These are phyloP conservation scores for Rubia tinctorum DNA, from an alignment of 305 asterid genomes.

Conservation along the genomic window DNA sequence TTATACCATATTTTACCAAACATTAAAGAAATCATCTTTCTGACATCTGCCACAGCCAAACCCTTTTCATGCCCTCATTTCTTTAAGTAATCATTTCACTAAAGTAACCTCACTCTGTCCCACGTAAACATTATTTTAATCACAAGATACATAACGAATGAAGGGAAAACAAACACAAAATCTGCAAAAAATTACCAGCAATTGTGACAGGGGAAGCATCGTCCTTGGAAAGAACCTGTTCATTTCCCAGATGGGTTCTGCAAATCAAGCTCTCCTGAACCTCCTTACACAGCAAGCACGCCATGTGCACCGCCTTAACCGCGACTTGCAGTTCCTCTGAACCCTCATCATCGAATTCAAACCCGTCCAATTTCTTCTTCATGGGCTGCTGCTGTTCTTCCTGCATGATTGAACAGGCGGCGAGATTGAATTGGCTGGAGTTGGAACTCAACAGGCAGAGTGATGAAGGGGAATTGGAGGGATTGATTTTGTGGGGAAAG, in stretches of 20 bases:
- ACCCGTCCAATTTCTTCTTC: slow-evolving; percentile 20
- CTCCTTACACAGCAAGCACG: slow-evolving; percentile 59
- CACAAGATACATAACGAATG: background rate
- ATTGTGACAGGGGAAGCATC: slow-evolving; percentile 75
- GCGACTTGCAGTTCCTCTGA: slow-evolving; percentile 60
- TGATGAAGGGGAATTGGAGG: slow-evolving; percentile 14
- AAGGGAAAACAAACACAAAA: background rate
- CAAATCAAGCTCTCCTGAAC: slow-evolving; percentile 50
- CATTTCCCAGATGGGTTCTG: slow-evolving; percentile 15
- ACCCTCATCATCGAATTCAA: slow-evolving; percentile 23
- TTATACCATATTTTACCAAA: background rate
- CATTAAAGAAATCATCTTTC: too few relatives aligned
- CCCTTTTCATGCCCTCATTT: too few relatives aligned
- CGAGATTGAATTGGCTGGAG: slow-evolving; percentile 22
- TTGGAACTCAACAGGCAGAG: slow-evolving; percentile 18
- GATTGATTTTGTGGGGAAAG: background rate
- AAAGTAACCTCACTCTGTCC: background rate
- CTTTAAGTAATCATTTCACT: too few relatives aligned
- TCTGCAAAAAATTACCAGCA: slow-evolving; percentile 48
- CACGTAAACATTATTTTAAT: background rate
- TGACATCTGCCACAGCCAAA: too few relatives aligned
- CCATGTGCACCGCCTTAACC: slow-evolving; percentile 85
- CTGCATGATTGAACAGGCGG: slow-evolving; percentile 28
- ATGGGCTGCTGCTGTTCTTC: slow-evolving; percentile 21
- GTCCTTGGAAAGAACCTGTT: slow-evolving; percentile 53